Base-by-base conservation (phyloP, 1,284 basidiomycete genomes). In the Ceratobasidium sp. region DNA sequence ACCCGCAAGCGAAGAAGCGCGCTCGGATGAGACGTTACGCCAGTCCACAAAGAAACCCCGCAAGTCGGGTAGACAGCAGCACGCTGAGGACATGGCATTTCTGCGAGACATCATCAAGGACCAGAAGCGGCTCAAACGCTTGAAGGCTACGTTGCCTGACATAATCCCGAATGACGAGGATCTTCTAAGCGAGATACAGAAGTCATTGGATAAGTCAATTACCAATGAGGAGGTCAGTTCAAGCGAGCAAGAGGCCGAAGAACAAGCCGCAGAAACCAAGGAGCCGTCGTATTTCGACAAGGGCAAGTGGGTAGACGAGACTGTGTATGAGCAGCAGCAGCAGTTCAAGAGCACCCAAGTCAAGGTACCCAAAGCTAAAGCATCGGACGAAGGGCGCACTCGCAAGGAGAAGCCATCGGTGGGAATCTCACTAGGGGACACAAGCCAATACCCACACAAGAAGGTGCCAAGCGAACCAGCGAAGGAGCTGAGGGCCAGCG, bases 241-340 rank as follows among this genome's bases (percentile, higher is more conserved):
- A 43, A 43, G 61, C 46, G n/a, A 28, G 47, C n/a, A 32, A 63
- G 47, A 13, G 30, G 23, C 21, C 26, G 30, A 18, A 16, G 18
- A 16, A 2, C 58, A 38, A 7, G 21, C 6, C 7, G 5, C 26
- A 5, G 13, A 49, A 26, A 11, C 26, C 6, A 14, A 18, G 28
- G 18, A 11, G 35, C 61, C 46, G 21, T 47, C 61, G 11, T 63
- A 63, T n/a, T 63, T 63, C 46, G 30, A 49, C 11, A 63, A 63
- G 13, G 61, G 18, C 7, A 63, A 63, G 21, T 63, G 61, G 61
- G 61, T 63, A 2, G 13, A 21, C 0, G 46, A 38, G 0, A 13
- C 3, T n/a, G 61, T 49, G n/a, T 63, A 50, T 32, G 18, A 38
- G 46, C 28, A 28, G 16, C 47, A 63, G 21, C 16, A 38, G 32